Evolutionary conservation across 306 rosid genomes (phyloP).

Genomic region (Fragaria vesca): DNA sequence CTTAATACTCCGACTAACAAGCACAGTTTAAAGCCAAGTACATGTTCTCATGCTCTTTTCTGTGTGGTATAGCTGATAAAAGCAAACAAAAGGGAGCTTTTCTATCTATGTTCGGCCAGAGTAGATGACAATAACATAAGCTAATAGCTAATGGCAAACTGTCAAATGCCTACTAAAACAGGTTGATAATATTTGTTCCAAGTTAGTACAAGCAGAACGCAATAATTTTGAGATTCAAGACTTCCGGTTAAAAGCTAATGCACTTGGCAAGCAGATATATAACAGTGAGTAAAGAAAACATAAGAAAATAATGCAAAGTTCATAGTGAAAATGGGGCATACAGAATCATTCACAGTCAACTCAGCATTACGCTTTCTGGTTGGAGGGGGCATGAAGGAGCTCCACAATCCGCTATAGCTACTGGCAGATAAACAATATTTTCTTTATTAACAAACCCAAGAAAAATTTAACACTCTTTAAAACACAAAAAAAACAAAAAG

Average conservation of each 20-base stretch:
- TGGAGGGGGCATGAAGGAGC: slow-evolving; percentile 48
- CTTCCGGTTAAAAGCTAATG: neutral
- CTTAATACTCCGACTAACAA: neutral
- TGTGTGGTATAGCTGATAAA: neutral
- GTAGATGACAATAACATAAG: neutral
- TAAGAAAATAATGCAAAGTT: neutral
- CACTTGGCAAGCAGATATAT: neutral
- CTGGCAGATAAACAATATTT: slow-evolving; percentile 28
- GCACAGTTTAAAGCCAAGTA: neutral
- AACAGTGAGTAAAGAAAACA: neutral
- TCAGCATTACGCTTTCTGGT: slow-evolving; percentile 50
- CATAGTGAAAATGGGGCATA: slow-evolving; percentile 35
- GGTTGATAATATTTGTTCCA: neutral
- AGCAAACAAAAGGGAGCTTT: neutral
- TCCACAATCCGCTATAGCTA: slow-evolving; percentile 60
- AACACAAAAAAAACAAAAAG: neutral
- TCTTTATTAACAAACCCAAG: slow-evolving; percentile 1
- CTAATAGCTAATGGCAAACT: neutral
- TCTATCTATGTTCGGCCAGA: neutral
- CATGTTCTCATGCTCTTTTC: neutral
- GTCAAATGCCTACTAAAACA: neutral
- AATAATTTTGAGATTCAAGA: neutral
- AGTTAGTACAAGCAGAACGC: neutral
- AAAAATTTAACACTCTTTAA: neutral
- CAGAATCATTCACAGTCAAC: slow-evolving; percentile 45